These are phyloP conservation scores for Agrocybe praecox DNA, from an alignment of 768 basidiomycete species.

Conservation along the genomic window DNA sequence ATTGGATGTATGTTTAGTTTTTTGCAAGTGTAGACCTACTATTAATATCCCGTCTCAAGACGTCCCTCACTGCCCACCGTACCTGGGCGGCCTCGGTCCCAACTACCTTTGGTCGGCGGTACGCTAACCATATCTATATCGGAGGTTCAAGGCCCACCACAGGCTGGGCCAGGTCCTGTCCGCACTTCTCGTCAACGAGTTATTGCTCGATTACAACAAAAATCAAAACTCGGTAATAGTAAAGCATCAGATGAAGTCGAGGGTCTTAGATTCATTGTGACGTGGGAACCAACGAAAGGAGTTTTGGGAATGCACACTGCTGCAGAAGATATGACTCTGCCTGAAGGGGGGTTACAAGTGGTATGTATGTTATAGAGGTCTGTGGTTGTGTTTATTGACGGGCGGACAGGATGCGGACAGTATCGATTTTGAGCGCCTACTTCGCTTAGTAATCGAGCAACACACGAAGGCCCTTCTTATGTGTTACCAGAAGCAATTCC, in stretches of 20 bases:
- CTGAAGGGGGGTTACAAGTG: conserved; percentile 47
- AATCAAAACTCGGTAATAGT: conserved; percentile 55
- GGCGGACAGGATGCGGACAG: conserved; percentile 58
- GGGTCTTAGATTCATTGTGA: conserved; percentile 63
- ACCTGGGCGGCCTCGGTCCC: conserved; percentile 36
- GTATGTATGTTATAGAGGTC: conserved; percentile 45
- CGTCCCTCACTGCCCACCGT: conserved; percentile 28
- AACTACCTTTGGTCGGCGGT: conserved; percentile 67
- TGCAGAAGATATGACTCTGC: conserved; percentile 44
- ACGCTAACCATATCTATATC: conserved; percentile 73
- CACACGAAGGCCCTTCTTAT: conserved; percentile 68
- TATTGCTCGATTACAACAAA: conserved; percentile 64
- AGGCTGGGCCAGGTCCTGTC: conserved; percentile 44
- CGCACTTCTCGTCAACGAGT: conserved; percentile 56
- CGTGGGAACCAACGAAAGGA: conserved; percentile 75
- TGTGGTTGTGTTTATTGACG: conserved; percentile 1
- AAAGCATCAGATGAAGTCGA: conserved; percentile 79
- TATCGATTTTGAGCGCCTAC: conserved; percentile 74
- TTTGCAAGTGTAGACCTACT: not conserved
- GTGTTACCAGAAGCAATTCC: conserved; percentile 57
- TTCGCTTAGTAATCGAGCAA: conserved; percentile 61
- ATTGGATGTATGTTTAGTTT: conserved; percentile 74
- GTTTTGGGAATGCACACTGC: conserved; percentile 65
- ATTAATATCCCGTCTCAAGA: conserved; percentile 13
- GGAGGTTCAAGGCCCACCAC: conserved; percentile 44